Base-by-base conservation (phyloP, 2,329 filamentous ascomycete species). In the Claviceps humidiphila region DNA sequence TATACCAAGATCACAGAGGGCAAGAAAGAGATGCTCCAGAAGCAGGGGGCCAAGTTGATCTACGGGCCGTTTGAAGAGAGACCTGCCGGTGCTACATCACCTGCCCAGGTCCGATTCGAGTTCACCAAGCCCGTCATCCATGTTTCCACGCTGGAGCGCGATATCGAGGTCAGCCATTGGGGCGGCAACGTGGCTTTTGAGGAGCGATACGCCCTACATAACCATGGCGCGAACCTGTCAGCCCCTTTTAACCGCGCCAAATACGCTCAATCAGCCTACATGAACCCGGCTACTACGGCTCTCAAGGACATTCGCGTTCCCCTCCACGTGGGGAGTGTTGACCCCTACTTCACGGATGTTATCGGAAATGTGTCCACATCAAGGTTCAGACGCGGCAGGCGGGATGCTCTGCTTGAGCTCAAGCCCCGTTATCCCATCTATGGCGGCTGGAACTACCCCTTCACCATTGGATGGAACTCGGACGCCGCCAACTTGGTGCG, bases 361-460 rank as follows among this genome's bases (percentile, higher is more conserved):
- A 95, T 98, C 63, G 93, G 93, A 59, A 98, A 98, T 64, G 89
- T 98, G 34, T 95, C 90, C 30, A 98, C 93, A 1, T 95, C 89
- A 52, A 80, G 80, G 56, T 98, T 95, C 77, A 80, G 90, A 56
- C 81, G 76, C 59, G 87, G 81, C 65, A 80, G 77, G 65, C 82
- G 85, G 22, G 87, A 91, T 68, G 85, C 87, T n/a, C 73, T 85
- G 43, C 78, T 98, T 30, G 90, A 96, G 68, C 76, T 96, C 57
- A 93, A 90, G 75, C 93, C 93, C 20, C 82, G 93, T 50, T 98
- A 95, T 68, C 93, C 93, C n/a, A 68, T 98, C 24, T 98, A 96
- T 62, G 93, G 93, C 55, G 89, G 88, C 55, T 98, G 93, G 93
- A 95, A 95, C 70, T 97, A 96, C 70, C 93, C 87, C 58, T 98